Percentiles rank a stretch among this genome's conserved stretches.
phyloP scores from a whole-genome alignment of 2,329 filamentous ascomycete genomes.

The Remersonia thermophila region DNA sequence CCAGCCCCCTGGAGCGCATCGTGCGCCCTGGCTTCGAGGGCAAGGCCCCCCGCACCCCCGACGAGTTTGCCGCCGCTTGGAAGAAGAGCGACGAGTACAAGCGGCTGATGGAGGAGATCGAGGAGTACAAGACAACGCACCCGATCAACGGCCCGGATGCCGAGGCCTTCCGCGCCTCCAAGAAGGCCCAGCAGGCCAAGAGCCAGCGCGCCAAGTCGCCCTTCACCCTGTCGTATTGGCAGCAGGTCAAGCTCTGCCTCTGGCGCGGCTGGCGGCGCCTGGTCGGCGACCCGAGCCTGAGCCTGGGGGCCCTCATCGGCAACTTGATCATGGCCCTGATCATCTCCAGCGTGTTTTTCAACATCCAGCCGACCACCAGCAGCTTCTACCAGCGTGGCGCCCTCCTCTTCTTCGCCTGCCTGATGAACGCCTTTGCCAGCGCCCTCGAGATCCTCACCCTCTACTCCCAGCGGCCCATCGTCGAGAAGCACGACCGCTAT shows the following conservation, averaged over 20 bases:
- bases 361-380: slow-evolving; percentile 49
- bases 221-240: slow-evolving; percentile 64
- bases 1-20: slow-evolving; percentile 43
- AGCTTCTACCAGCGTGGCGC: slow-evolving; percentile 73
- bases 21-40: slow-evolving; percentile 44
- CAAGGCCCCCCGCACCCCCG: slow-evolving; percentile 44
- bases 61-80: slow-evolving; percentile 49
- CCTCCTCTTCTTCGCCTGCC: slow-evolving; percentile 74
- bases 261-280: slow-evolving; percentile 70
- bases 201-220: slow-evolving; percentile 57
- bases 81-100: slow-evolving; percentile 40
- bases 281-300: slow-evolving; percentile 63
- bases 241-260: slow-evolving; percentile 70
- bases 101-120: slow-evolving; percentile 41
- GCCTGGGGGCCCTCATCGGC: slow-evolving; percentile 53
- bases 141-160: slow-evolving; percentile 45
- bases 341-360: slow-evolving; percentile 70
- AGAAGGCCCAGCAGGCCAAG: slow-evolving; percentile 43
- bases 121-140: slow-evolving; percentile 40
- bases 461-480: slow-evolving; percentile 80
- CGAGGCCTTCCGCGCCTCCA: slow-evolving; percentile 42
- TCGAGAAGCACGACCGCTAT: slow-evolving; percentile 80
- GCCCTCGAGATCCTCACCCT: slow-evolving; percentile 76
- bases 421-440: slow-evolving; percentile 75
- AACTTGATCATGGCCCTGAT: slow-evolving; percentile 69